Percentiles rank a stretch among this genome's conserved stretches.
phyloP scores from a whole-genome alignment of 805 yeast species.

The Myxozyma sirexii region DNA sequence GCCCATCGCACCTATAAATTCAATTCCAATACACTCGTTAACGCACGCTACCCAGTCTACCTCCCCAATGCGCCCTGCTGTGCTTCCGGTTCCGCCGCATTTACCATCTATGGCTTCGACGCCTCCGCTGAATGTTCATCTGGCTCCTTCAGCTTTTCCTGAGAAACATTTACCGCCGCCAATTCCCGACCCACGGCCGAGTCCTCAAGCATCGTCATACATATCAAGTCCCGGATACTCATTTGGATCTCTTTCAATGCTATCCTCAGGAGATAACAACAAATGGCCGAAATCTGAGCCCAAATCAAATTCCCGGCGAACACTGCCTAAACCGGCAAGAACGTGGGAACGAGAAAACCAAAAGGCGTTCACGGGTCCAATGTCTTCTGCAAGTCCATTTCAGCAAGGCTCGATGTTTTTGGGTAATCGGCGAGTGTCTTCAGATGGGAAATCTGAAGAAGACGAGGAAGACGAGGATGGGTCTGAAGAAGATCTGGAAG shows the following conservation, averaged over 20 bases:
- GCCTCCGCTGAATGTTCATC: neutral
- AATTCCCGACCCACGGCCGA: neutral
- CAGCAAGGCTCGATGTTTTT: slow-evolving; percentile 2
- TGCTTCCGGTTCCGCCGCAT: neutral
- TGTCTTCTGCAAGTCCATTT: slow-evolving; percentile 15
- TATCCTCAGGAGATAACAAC: neutral
- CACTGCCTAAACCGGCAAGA: slow-evolving; percentile 16
- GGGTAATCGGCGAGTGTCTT: neutral
- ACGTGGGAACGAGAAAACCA: slow-evolving; percentile 13
- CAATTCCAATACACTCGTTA: slow-evolving; percentile 1
- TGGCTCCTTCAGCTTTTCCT: neutral
- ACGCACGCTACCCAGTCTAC: neutral
- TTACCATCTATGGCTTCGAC: neutral
- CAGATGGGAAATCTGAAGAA: neutral
- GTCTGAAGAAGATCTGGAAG: slow-evolving; percentile 6
- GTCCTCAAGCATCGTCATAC: neutral
- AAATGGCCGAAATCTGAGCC: neutral
- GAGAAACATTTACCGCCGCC: neutral
- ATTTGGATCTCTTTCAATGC: slow-evolving; percentile 15
- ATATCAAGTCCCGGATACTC: slow-evolving; percentile 1
- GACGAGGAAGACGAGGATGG: slow-evolving; percentile 8
- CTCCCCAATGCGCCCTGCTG: neutral
- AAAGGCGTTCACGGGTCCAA: slow-evolving; percentile 17
- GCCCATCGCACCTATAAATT: neutral
- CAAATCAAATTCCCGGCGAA: neutral